phyloP scores from a whole-genome alignment of 805 yeast genomes.

The Hanseniaspora thailandica region DNA sequence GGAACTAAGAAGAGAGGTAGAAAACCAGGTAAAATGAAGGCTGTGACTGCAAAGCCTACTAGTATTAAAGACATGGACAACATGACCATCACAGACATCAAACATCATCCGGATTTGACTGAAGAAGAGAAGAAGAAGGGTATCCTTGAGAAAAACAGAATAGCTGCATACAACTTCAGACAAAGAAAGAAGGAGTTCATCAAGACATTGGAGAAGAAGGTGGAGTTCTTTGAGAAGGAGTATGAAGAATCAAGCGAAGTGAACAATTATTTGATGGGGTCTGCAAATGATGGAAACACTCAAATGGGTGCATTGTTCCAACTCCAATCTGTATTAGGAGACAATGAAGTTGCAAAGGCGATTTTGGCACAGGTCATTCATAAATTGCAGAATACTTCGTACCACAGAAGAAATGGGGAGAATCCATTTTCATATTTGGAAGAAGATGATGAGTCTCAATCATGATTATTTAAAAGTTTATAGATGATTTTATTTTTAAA shows the following conservation, averaged over 20 bases:
- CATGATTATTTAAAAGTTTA: not conserved
- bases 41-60: not conserved
- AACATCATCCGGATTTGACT: slow-evolving; percentile 33
- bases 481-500: not conserved
- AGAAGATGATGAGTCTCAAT: slow-evolving; percentile 2
- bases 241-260: slow-evolving; percentile 46
- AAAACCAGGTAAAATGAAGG: slow-evolving; percentile 9
- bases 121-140: slow-evolving; percentile 57
- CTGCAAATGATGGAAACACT: not conserved
- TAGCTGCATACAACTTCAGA: slow-evolving; percentile 92
- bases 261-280: not conserved
- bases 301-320: slow-evolving; percentile 1
- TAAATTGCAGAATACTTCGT: not conserved
- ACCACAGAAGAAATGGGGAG: slow-evolving; percentile 22
- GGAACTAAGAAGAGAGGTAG: slow-evolving; percentile 9
- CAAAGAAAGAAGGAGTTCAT: slow-evolving; percentile 86
- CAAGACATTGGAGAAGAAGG: slow-evolving; percentile 68
- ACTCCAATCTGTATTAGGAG: not conserved
- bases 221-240: slow-evolving; percentile 56
- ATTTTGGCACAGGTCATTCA: not conserved
- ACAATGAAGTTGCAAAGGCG: not conserved
- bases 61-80: slow-evolving; percentile 5
- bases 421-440: slow-evolving; percentile 22
- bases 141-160: slow-evolving; percentile 78
- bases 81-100: slow-evolving; percentile 2